Conservation (phyloP, 805 yeast species). For the Saccharomycopsis capsularis region DNA sequence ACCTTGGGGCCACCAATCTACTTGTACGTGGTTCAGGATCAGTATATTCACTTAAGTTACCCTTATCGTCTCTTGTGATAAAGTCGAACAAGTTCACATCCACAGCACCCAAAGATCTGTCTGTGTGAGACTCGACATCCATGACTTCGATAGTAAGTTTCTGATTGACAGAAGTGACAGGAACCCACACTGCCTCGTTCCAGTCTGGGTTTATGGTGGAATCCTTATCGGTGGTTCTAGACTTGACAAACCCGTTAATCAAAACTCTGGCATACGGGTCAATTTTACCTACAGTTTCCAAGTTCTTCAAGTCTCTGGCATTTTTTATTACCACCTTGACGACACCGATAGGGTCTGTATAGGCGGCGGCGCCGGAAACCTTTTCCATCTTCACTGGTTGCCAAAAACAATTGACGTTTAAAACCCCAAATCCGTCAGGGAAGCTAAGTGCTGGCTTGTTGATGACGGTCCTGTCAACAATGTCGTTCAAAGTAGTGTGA, state of each 20-base stretch:
- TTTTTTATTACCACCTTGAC: slow-evolving; percentile 63
- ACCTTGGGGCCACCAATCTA: slow-evolving; percentile 62
- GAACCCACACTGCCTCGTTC: slow-evolving; percentile 76
- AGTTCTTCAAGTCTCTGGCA: slow-evolving; percentile 71
- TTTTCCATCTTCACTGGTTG: slow-evolving; percentile 73
- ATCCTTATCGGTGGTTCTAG: slow-evolving; percentile 64
- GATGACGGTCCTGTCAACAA: slow-evolving; percentile 71
- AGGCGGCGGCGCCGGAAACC: slow-evolving; percentile 67
- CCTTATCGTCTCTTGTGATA: slow-evolving; percentile 61
- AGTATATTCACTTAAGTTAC: slow-evolving; percentile 48
- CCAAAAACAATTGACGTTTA: slow-evolving; percentile 68
- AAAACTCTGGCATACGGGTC: slow-evolving; percentile 86
- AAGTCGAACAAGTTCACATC: slow-evolving; percentile 60
- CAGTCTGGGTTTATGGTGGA: slow-evolving; percentile 74
- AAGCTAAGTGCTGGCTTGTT: slow-evolving; percentile 75
- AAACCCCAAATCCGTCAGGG: slow-evolving; percentile 61
- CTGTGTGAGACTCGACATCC: slow-evolving; percentile 77
- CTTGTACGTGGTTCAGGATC: slow-evolving; percentile 53
- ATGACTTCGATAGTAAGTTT: slow-evolving; percentile 78
- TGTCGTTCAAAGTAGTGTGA: slow-evolving; percentile 49
- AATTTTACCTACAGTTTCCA: slow-evolving; percentile 83
- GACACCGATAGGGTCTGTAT: slow-evolving; percentile 93
- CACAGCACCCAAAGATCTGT: slow-evolving; percentile 81
- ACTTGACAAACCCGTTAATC: slow-evolving; percentile 68
- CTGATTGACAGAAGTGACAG: slow-evolving; percentile 79